phyloP scores from a whole-genome alignment of 2,329 filamentous ascomycete genomes.

The Colletotrichum phormii region DNA sequence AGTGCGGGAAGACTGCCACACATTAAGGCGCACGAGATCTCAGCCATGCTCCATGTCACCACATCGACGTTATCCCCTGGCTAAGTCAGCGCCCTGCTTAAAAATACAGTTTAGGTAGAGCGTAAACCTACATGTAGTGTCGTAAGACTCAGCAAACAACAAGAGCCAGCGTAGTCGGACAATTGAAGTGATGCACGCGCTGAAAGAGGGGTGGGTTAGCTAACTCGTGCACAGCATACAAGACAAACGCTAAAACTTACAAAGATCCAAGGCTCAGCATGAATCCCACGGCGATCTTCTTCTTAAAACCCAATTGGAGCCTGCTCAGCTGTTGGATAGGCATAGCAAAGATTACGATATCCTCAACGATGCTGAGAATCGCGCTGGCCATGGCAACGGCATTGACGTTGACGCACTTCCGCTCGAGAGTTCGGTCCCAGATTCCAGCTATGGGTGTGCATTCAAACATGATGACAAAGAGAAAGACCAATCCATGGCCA shows the following conservation, averaged over 20 bases:
- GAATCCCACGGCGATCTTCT: slow-evolving; percentile 34
- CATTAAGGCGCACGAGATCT: slow-evolving; percentile 50
- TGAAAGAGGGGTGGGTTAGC: neutral
- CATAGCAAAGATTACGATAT: slow-evolving; percentile 33
- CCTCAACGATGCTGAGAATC: slow-evolving; percentile 36
- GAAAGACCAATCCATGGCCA: slow-evolving; percentile 37
- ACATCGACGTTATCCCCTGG: slow-evolving; percentile 45
- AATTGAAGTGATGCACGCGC: slow-evolving; percentile 37
- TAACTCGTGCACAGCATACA: neutral
- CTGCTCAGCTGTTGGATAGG: slow-evolving; percentile 34
- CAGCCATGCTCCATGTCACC: slow-evolving; percentile 46
- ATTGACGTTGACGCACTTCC: slow-evolving; percentile 30
- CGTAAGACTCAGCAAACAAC: slow-evolving; percentile 13
- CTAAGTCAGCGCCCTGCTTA: neutral
- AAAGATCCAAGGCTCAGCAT: slow-evolving; percentile 38
- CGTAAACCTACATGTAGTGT: slow-evolving; percentile 29
- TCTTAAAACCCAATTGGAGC: slow-evolving; percentile 22
- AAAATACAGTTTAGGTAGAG: neutral
- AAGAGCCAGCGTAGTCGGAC: slow-evolving; percentile 34
- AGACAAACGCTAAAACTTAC: slow-evolving; percentile 15
- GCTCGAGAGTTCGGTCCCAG: slow-evolving; percentile 34
- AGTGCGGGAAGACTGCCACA: slow-evolving; percentile 56
- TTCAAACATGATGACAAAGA: slow-evolving; percentile 39
- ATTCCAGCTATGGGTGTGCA: slow-evolving; percentile 34
- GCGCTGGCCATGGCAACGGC: slow-evolving; percentile 30